phyloP scores from a whole-genome alignment of 177 flowering plant species.

The Vitis hybrid region DNA sequence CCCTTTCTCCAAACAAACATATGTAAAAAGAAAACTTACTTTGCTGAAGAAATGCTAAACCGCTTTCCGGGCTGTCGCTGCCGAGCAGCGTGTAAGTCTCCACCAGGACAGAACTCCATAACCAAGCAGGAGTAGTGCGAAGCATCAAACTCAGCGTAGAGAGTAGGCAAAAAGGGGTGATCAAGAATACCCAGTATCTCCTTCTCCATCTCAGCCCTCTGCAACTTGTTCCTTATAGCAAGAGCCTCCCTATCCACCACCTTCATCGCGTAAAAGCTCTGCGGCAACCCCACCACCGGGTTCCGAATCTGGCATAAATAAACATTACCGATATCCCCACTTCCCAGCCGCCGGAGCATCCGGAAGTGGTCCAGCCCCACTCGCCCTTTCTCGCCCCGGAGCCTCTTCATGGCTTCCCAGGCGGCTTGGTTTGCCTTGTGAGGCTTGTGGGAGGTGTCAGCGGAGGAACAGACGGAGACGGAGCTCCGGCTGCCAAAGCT shows the following conservation, averaged over 20 bases:
- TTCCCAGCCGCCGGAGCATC: conserved; percentile 61
- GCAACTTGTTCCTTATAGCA: conserved; percentile 58
- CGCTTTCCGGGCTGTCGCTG: conserved; percentile 56
- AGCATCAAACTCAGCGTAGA: conserved; percentile 75
- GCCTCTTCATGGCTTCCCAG: conserved; percentile 71
- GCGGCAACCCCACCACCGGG: conserved; percentile 35
- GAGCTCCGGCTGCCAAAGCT: conserved; percentile 59
- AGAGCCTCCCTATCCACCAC: conserved; percentile 83
- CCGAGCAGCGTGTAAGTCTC: conserved; percentile 63
- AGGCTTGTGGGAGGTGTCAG: conserved; percentile 41
- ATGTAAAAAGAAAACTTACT: conserved; percentile 35
- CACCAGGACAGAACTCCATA: conserved; percentile 91
- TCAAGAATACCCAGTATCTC: conserved; percentile 73
- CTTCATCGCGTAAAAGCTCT: conserved; percentile 75
- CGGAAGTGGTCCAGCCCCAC: conserved; percentile 72
- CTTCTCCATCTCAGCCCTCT: conserved; percentile 80
- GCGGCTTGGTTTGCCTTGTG: conserved; percentile 78
- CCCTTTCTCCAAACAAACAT: too few species aligned
- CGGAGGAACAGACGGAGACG: conserved; percentile 32
- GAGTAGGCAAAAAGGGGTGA: conserved; percentile 81
- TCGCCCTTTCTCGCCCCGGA: conserved; percentile 33
- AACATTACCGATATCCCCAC: conserved; percentile 76
- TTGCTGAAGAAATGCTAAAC: conserved; percentile 58
- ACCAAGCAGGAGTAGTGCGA: conserved; percentile 80
- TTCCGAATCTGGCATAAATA: conserved; percentile 69